Percentiles rank a stretch among this genome's conserved stretches.
Conservation (phyloP, 495 filamentous ascomycete species). For the Penicillium samsonianum region DNA sequence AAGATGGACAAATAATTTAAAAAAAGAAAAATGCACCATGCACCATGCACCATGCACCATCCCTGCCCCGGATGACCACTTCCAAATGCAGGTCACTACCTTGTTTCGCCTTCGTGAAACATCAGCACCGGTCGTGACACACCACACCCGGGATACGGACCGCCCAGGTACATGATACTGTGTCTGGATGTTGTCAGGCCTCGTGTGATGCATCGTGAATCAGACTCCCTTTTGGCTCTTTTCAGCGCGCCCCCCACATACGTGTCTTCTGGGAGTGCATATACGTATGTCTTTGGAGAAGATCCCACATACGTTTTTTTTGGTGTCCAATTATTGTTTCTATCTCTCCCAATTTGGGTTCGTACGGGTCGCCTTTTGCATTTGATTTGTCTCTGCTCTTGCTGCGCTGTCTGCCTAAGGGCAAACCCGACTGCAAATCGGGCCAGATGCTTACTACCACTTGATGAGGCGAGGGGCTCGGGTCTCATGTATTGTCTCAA, state of each 20-base stretch:
- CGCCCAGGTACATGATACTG: background rate
- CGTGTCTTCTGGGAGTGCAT: background rate
- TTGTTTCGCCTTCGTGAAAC: conserved; percentile 13
- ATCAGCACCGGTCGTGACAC: conserved; percentile 2
- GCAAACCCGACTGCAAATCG: background rate
- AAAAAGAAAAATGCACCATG: background rate
- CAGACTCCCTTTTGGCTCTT: background rate
- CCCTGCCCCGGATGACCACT: conserved; percentile 2
- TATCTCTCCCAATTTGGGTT: background rate
- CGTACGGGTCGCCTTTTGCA: background rate
- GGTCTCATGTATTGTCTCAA: conserved; percentile 7
- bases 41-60: conserved; percentile 1
- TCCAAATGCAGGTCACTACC: conserved; percentile 14
- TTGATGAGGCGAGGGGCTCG: background rate
- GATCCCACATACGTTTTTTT: background rate
- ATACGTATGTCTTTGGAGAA: background rate
- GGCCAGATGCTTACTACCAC: background rate
- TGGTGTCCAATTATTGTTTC: background rate
- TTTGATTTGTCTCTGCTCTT: background rate
- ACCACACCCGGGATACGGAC: background rate
- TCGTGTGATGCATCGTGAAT: conserved; percentile 1
- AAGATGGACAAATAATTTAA: background rate
- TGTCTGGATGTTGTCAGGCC: background rate
- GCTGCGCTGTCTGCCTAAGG: background rate
- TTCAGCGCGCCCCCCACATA: background rate